Conservation (phyloP, 148 eudicot species). For the Rhododendron williamsianum region DNA sequence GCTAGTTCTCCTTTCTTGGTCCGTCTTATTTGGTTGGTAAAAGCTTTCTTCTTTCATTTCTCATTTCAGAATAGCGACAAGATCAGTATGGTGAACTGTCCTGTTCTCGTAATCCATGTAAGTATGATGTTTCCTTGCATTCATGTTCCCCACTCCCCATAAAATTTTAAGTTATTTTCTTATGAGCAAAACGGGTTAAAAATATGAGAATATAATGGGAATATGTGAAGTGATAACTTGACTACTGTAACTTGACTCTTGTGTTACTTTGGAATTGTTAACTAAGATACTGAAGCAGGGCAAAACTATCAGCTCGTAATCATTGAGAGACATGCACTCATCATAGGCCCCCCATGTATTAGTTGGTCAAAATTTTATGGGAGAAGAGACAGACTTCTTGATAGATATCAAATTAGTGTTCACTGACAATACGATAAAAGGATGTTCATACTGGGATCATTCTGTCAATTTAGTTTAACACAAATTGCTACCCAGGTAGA, state of each 20-base stretch:
- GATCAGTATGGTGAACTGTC: conserved; percentile 69
- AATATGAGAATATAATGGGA: background rate
- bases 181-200: background rate
- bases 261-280: background rate
- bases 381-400: background rate
- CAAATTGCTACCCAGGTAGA: background rate
- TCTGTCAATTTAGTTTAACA: background rate
- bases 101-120: conserved; percentile 87
- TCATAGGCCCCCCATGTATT: background rate
- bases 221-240: background rate
- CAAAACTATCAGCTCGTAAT: background rate
- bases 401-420: no score
- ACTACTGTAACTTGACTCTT: background rate
- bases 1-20: background rate
- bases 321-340: background rate
- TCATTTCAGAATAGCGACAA: conserved; percentile 77
- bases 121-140: conserved; percentile 17
- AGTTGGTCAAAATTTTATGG: background rate
- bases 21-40: background rate
- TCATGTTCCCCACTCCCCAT: background rate
- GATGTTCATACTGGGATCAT: background rate
- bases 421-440: background rate
- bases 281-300: background rate
- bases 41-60: conserved; percentile 10
- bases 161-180: background rate